Base-by-base conservation (phyloP, 2,329 filamentous ascomycete species). In the Monosporascus sp. region DNA sequence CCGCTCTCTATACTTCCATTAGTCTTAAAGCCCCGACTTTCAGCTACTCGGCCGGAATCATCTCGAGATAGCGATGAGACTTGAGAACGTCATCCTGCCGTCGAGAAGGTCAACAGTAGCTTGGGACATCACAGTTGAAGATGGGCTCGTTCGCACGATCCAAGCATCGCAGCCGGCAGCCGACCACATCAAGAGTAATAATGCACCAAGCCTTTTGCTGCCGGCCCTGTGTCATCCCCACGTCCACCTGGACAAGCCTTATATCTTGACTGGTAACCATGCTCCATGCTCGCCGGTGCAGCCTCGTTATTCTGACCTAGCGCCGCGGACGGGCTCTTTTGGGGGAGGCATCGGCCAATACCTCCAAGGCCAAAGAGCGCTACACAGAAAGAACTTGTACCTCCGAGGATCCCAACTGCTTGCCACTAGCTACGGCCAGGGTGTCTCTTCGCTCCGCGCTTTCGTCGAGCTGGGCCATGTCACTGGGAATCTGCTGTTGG, bases 381-480 rank as follows among this genome's bases (percentile, higher is more conserved):
- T 90, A 89, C 67, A 82, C 79, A 5, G 68, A 72, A 14, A 79
- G 0, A 86, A 89, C 66, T 75, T 90, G n/a, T 71, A 85, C 24
- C 75, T 80, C 52, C 78, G 87, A 55, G 87, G 87, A 4, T 74
- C 79, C 22, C 81, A 85, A 69, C 73, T 90, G 14, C 76, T 90
- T 17, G 79, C 85, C 40, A 82, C 87, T 53, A 87, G 84, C 55
- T 77, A 85, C 49, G 68, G 70, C 1, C 77, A 82, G 37, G 86
- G 86, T 5, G 87, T 89, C 3, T 88, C 86, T 0, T 78, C 81
- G 20, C 84, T 88, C 74, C 78, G 87, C 56, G 84, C 84, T 2
- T 90, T 89, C 64, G 85, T 89, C 48, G 87, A 90, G 68, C 76
- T 89, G 1, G 87, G 89, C 65, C 75, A 78, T 43, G 78, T 80